A percentile compares a stretch with the other conserved stretches of the same genome.
Conservation (phyloP, 2,329 filamentous ascomycete species). For the Cercospora citrullina region DNA sequence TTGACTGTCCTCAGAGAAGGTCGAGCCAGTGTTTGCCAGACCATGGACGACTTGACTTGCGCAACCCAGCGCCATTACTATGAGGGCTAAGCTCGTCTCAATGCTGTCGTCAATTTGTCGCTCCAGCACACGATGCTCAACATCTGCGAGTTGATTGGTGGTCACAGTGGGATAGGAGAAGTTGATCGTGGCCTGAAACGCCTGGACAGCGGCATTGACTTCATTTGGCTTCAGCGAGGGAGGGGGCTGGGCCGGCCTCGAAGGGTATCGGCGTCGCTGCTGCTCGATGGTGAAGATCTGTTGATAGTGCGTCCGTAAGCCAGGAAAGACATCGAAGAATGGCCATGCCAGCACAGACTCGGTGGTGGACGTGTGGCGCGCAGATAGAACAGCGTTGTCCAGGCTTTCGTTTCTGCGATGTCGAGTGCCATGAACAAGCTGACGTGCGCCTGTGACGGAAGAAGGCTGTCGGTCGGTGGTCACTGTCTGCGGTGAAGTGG, state of each 20-base stretch:
- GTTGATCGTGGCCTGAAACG: slow-evolving; percentile 15
- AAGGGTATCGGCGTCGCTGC: slow-evolving; percentile 9
- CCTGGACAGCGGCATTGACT: not conserved
- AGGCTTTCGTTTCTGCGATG: slow-evolving; percentile 18
- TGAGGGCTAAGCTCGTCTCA: slow-evolving; percentile 12
- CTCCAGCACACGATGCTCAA: slow-evolving; percentile 13
- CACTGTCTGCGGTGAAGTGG: slow-evolving; percentile 10
- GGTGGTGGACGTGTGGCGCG: slow-evolving; percentile 20
- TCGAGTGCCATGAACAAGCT: slow-evolving; percentile 16
- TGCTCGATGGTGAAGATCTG: slow-evolving; percentile 21
- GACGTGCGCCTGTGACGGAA: slow-evolving; percentile 14
- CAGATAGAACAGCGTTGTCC: slow-evolving; percentile 18
- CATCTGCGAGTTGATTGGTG: slow-evolving; percentile 7
- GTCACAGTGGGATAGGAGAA: slow-evolving; percentile 17
- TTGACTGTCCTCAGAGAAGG: not conserved
- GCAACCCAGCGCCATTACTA: slow-evolving; percentile 19
- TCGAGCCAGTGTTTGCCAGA: not conserved
- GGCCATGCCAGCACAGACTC: slow-evolving; percentile 20
- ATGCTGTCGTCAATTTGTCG: slow-evolving; percentile 12
- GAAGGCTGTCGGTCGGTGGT: slow-evolving; percentile 14
- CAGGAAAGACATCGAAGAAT: slow-evolving; percentile 17
- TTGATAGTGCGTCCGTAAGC: slow-evolving; percentile 15
- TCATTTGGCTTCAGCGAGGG: slow-evolving; percentile 14
- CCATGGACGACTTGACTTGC: slow-evolving; percentile 10
- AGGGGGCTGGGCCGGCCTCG: not conserved